These are phyloP conservation scores for Kingdonia uniflora DNA, from an alignment of 164 flowering plant genomes.

Conservation along the genomic window DNA sequence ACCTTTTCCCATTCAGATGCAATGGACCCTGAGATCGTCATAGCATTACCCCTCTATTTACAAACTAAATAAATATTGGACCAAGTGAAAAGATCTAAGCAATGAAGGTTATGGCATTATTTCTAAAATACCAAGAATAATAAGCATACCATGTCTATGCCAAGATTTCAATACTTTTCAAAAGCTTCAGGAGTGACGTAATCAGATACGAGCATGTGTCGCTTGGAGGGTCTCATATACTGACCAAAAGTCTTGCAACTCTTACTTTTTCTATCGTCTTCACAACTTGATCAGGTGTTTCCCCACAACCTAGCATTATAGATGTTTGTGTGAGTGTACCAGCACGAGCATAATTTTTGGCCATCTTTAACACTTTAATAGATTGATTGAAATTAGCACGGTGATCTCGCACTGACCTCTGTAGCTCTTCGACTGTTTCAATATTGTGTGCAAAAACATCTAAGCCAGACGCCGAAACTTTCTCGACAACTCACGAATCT, in stretches of 20 bases:
- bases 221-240: slow-evolving; percentile 99
- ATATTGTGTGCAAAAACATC: slow-evolving; percentile 97
- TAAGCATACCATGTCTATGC: slow-evolving; percentile 75
- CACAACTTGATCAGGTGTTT: slow-evolving; percentile 89
- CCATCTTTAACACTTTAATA: slow-evolving; percentile 68
- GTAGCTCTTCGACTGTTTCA: slow-evolving; percentile 98
- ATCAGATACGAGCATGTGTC: slow-evolving; percentile 94
- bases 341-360: slow-evolving; percentile 71
- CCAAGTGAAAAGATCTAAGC: too few species aligned
- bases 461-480: slow-evolving; percentile 77
- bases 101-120: too few species aligned
- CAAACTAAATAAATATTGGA: too few species aligned
- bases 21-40: too few species aligned
- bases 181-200: slow-evolving; percentile 94
- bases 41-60: too few species aligned
- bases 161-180: slow-evolving; percentile 64
- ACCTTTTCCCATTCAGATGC: too few species aligned
- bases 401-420: slow-evolving; percentile 69
- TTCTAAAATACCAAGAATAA: not conserved
- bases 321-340: slow-evolving; percentile 96
- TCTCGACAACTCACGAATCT: slow-evolving; percentile 65
- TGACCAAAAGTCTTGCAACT: slow-evolving; percentile 96
- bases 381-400: slow-evolving; percentile 96
- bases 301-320: slow-evolving; percentile 96
- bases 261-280: slow-evolving; percentile 94